Evolutionary conservation across 2,329 filamentous ascomycete genomes (phyloP), one percentile per base, ranked within the genome.

Genomic region (Neopestalotiopsis sp.): DNA sequence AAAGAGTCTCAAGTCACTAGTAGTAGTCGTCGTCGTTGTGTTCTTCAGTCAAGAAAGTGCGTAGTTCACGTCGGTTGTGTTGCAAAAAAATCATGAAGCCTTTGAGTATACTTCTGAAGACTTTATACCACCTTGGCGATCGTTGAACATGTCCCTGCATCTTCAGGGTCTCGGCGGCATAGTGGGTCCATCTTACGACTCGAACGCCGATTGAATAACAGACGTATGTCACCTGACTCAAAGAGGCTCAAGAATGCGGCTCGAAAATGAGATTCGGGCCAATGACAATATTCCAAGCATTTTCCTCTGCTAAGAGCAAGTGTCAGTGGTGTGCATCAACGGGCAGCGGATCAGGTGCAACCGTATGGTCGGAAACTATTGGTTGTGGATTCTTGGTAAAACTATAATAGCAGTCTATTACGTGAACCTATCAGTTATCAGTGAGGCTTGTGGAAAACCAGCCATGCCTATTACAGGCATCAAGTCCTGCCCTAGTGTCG

Each of bases 51-150:
- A 4, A 28, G n/a, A 20, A 62, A 14, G 32, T 62, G 17, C 34
- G 24, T 34, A 12, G 30, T 20, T 62, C 34, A 34, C 24, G 9
- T 62, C 10, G 59, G 17, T 62, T 62, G 59, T 62, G 32, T 10
- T 9, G 34, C 14, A 62, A 42, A 40, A 62, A 14, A 40, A 28
- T n/a, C 34, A 40, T 62, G 34, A 62, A n/a, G 59, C 30, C 10
- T 42, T 13, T 24, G 12, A 24, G 34, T 38, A 62, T 53, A 53
- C 17, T n/a, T n/a, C 17, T n/a, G n/a, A 40, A 62, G 59, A 62
- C 59, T 62, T 62, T 62, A 62, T 62, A 62, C 59, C 59, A 62
- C 20, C 59, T 38, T 40, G 32, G 24, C 59, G 34, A 62, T 40
- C 30, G 7, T 30, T 10, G 24, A 34, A 10, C 34, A 38, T 38